A percentile compares a stretch with the other conserved stretches of the same genome.
phyloP scores from a whole-genome alignment of 2,329 filamentous ascomycete genomes.

The Colletotrichum horii region DNA sequence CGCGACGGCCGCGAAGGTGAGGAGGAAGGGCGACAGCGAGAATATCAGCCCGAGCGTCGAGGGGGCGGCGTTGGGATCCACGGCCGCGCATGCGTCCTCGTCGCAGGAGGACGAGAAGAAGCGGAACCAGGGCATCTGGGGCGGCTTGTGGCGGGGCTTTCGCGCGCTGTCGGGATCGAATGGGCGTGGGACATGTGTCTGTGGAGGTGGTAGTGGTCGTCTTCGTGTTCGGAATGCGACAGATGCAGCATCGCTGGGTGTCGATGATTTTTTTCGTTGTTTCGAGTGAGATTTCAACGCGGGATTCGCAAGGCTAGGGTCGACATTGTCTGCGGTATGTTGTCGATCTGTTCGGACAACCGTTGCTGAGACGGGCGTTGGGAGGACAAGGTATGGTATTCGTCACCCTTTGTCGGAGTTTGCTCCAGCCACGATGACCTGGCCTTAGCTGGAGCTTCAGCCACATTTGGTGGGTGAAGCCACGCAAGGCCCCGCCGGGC shows the following conservation, averaged over 20 bases:
- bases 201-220: neutral
- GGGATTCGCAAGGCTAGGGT: neutral
- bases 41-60: constrained; percentile 51
- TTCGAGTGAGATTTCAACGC: neutral
- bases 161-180: neutral
- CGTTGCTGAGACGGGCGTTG: neutral
- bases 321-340: constrained; percentile 13
- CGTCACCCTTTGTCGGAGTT: neutral
- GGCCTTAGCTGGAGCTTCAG: neutral
- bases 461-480: neutral
- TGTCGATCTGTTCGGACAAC: neutral
- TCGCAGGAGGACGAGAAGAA: constrained; percentile 52
- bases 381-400: neutral
- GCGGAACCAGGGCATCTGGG: constrained; percentile 25
- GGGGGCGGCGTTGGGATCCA: constrained; percentile 42
- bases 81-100: constrained; percentile 60
- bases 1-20: constrained; percentile 71
- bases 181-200: neutral
- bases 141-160: constrained; percentile 1
- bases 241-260: neutral
- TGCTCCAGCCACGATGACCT: constrained; percentile 4
- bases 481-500: neutral
- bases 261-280: neutral
- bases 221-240: neutral
- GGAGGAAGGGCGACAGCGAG: constrained; percentile 72